Evolutionary conservation across 2,329 filamentous ascomycete species (phyloP), one percentile per base, ranked within the genome.

Genomic region (Thermochaetoides dissita): DNA sequence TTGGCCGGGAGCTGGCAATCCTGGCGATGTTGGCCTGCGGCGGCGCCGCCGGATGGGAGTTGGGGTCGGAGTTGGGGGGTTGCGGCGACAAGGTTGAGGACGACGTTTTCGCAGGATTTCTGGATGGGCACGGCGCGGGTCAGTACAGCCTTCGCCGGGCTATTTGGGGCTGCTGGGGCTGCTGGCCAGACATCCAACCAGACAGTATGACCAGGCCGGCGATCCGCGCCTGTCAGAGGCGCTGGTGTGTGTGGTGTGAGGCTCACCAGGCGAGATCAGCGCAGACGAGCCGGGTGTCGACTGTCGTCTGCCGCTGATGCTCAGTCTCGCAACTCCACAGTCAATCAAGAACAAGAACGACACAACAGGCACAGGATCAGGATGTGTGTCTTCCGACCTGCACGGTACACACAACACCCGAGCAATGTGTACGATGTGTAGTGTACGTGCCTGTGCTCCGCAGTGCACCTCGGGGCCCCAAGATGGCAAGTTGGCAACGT

Each of bases 261-360:
- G 17, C 67, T 69, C 58, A 72, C 69, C 63, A 41, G 58, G 46
- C 55, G 69, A 73, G 72, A 76, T 69, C 72, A 76, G 72, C 62
- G 68, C 73, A 77, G 73, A 77, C 74, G 71, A 74, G 57, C 53
- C 51, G 57, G 48, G 53, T 57, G 60, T 74, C 72, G 73, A 68
- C 74, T 73, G 71, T 24, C 17, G 17, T 24, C 17, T 24, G 17
- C 70, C 65, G 63, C 73, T 71, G 69, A 68, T 60, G 66, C 71
- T 74, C 70, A 47, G 50, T 29, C 30, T 31, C 30, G 24, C 45
- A 8, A 40, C 43, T 47, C 46, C 31, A 44, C 46, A 49, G 32
- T 32, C 31, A 37, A 35, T 31, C 33, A 29, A 40, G 9, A 34
- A 42, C 24, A 38, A 33, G 17, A 5, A 24, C 17, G 17, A 24